These are phyloP conservation scores for Aspergillus campestris DNA, from an alignment of 495 filamentous ascomycete species.

Conservation along the genomic window DNA sequence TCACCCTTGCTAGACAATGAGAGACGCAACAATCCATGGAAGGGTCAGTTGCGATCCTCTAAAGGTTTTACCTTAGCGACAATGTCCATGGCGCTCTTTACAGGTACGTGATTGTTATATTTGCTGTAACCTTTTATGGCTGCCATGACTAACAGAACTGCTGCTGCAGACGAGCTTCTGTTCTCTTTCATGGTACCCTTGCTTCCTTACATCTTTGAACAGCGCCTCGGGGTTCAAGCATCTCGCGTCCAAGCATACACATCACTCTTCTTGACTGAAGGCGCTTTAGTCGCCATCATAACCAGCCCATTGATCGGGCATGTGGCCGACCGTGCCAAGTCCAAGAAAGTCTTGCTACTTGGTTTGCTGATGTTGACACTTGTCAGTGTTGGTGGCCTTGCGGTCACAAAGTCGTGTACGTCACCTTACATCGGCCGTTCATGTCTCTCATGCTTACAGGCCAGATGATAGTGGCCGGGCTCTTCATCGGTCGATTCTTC, in stretches of 20 bases:
- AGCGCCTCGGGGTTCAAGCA: constrained; percentile 12
- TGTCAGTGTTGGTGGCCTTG: constrained; percentile 10
- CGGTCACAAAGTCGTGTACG: constrained; percentile 12
- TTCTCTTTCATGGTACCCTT: constrained; percentile 21
- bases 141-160: no score
- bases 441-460: constrained; percentile 1
- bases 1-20: no score
- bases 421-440: neutral
- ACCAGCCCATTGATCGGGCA: constrained; percentile 12
- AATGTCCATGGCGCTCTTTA: no score
- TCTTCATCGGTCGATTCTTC: constrained; percentile 22
- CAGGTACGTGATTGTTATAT: no score
- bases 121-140: no score
- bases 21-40: no score
- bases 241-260: constrained; percentile 13
- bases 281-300: constrained; percentile 11
- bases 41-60: no score
- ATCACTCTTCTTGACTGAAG: constrained; percentile 14
- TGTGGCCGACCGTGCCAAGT: constrained; percentile 12
- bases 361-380: constrained; percentile 8
- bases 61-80: no score
- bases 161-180: constrained; percentile 16
- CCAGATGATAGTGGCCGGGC: constrained; percentile 12
- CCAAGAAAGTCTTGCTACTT: constrained; percentile 13
- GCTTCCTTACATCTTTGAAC: constrained; percentile 16